Conservation (phyloP, 495 filamentous ascomycete species). For the Tuber aestivum region DNA sequence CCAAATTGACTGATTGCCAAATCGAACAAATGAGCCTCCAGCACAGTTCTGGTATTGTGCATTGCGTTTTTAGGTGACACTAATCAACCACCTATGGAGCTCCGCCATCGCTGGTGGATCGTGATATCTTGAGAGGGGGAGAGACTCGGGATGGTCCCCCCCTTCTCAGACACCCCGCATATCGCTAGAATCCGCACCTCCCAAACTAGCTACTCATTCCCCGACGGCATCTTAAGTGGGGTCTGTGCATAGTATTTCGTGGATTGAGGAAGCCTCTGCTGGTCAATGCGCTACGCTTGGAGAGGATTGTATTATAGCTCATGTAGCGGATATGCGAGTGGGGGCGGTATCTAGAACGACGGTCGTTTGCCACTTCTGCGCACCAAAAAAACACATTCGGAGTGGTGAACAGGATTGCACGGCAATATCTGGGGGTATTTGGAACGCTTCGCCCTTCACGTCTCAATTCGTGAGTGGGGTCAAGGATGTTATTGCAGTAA, state of each 20-base stretch:
- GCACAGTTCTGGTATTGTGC: neutral
- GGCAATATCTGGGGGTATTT: neutral
- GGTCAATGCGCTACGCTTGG: neutral
- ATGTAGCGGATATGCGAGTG: neutral
- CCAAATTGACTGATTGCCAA: neutral
- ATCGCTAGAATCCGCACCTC: too few relatives aligned
- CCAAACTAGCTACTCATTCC: neutral
- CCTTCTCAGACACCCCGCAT: too few relatives aligned
- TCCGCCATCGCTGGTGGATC: too few relatives aligned
- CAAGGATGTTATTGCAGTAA: too few relatives aligned
- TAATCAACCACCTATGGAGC: neutral
- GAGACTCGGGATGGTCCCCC: neutral
- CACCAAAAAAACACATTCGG: neutral
- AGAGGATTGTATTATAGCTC: neutral
- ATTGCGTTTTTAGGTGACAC: neutral
- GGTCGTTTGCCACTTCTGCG: neutral
- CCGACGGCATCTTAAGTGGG: neutral
- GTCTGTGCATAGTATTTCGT: neutral
- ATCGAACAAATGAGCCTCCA: neutral
- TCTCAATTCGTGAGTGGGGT: too few relatives aligned
- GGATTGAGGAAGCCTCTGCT: neutral
- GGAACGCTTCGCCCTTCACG: too few relatives aligned
- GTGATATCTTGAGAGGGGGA: too few relatives aligned
- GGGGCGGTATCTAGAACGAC: neutral
- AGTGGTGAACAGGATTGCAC: neutral